Percentiles rank a stretch among this genome's conserved stretches.
These are phyloP conservation scores for Tricharina praecox DNA, from an alignment of 495 filamentous ascomycete species.

Conservation along the genomic window DNA sequence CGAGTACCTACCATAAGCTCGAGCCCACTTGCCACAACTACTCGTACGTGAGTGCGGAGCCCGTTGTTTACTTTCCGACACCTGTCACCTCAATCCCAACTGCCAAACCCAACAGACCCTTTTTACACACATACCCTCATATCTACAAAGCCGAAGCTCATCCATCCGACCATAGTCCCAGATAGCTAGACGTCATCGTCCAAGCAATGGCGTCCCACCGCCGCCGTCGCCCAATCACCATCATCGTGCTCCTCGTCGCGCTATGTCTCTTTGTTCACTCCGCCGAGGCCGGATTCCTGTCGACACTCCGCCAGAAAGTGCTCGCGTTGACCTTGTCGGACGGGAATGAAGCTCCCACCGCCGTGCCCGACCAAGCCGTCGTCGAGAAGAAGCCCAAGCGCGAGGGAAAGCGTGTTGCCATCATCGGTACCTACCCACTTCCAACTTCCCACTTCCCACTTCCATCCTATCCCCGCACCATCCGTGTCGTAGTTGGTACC, in stretches of 20 bases:
- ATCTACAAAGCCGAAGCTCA: too few species aligned
- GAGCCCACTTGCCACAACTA: too few species aligned
- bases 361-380: not conserved
- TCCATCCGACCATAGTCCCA: too few species aligned
- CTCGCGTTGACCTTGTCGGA: not conserved
- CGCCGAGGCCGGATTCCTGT: not conserved
- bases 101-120: too few species aligned
- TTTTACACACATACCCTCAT: too few species aligned
- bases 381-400: not conserved
- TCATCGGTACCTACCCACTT: constrained; percentile 21
- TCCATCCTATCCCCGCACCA: too few species aligned
- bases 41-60: too few species aligned
- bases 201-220: not conserved
- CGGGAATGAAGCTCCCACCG: not conserved
- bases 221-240: not conserved
- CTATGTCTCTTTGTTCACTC: not conserved
- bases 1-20: too few species aligned
- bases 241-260: not conserved
- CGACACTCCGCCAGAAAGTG: not conserved
- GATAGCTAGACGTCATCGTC: too few species aligned
- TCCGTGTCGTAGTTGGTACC: too few species aligned
- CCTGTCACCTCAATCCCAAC: too few species aligned
- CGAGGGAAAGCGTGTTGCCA: constrained; percentile 19
- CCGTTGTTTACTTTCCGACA: too few species aligned
- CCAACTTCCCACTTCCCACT: not conserved